Evolutionary conservation across 1,284 basidiomycete genomes (phyloP), one percentile per base, ranked within the genome.

Genomic region (Salmacisia buchloeana): DNA sequence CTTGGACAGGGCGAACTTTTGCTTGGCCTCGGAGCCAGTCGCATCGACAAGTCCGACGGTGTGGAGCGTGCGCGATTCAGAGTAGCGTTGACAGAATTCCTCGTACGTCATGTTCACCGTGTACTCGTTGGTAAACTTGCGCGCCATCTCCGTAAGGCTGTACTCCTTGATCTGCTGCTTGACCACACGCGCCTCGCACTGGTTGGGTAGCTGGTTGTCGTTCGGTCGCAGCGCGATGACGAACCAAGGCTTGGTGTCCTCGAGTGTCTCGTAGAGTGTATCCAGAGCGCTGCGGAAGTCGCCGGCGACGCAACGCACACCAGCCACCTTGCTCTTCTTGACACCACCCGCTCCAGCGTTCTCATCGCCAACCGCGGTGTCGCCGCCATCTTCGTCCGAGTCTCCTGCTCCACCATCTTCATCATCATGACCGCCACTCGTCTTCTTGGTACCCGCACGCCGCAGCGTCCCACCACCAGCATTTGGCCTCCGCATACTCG

Each of bases 141-240:
- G 63, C 38, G 73, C 68, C 71, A 97, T 86, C 81, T 93, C 90
- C 2, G 88, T 83, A 65, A 97, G 73, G 0, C 92, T 91, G 36
- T 89, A 80, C 61, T 89, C 89, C 64, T 90, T 85, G 60, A 97
- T 88, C 81, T 97, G 94, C 0, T 90, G 89, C 80, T 94, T 96
- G 64, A 97, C 88, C 33, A 89, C 88, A 36, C 92, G 85, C 2
- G 91, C 90, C 82, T 98, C 94, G 62, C 96, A 83, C 80, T 97
- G 93, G 77, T 92, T 92, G 33, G 93, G 91, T 21, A 97, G 82
- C 79, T 96, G 92, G 21, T 90, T 89, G 82, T 97, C 93, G 78
- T 97, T 97, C 10, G 93, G 92, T 72, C 91, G 92, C 69, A 97
- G 81, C 76, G 92, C 96, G 81, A 96, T 90, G 4, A 96, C 85